A percentile compares a stretch with the other conserved stretches of the same genome.
Conservation (phyloP, 2,329 filamentous ascomycete species). For the Plectosphaerella cucumerina region DNA sequence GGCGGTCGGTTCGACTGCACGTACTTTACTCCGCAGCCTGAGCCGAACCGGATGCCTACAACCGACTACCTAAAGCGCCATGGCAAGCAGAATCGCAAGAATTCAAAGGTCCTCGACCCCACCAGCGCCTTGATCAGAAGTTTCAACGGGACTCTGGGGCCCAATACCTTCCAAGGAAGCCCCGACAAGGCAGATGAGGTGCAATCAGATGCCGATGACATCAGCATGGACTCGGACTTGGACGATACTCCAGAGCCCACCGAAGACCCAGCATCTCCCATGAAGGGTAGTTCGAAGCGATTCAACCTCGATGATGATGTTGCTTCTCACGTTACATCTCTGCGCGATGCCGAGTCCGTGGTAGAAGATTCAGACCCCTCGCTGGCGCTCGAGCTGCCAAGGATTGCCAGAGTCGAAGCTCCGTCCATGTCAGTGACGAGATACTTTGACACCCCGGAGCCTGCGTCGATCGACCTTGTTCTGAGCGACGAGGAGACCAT, state of each 20-base stretch:
- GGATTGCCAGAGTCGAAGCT: conserved; percentile 41
- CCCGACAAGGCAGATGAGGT: conserved; percentile 33
- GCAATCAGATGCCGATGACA: conserved; percentile 42
- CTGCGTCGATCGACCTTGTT: conserved; percentile 38
- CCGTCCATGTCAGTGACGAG: conserved; percentile 46
- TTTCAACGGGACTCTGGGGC: conserved; percentile 28
- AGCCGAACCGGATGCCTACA: conserved; percentile 32
- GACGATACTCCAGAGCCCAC: conserved; percentile 49
- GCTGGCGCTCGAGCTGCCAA: conserved; percentile 44
- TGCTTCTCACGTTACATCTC: conserved; percentile 46
- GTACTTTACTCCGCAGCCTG: conserved; percentile 21
- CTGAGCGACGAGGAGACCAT: conserved; percentile 58
- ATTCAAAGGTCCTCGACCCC: conserved; percentile 18
- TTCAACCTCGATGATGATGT: conserved; percentile 47
- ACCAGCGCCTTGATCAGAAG: conserved; percentile 30
- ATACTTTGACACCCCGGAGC: conserved; percentile 58
- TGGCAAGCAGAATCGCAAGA: conserved; percentile 32
- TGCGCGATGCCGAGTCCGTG: conserved; percentile 42
- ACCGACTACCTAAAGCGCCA: conserved; percentile 46
- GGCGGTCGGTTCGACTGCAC: conserved; percentile 50
- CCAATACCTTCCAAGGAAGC: conserved; percentile 30
- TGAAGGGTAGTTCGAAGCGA: conserved; percentile 42
- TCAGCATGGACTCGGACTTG: conserved; percentile 50
- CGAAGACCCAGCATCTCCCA: conserved; percentile 44
- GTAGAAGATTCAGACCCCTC: conserved; percentile 41